phyloP scores from a whole-genome alignment of 2,329 filamentous ascomycete species.

The Spiromastix sp. region DNA sequence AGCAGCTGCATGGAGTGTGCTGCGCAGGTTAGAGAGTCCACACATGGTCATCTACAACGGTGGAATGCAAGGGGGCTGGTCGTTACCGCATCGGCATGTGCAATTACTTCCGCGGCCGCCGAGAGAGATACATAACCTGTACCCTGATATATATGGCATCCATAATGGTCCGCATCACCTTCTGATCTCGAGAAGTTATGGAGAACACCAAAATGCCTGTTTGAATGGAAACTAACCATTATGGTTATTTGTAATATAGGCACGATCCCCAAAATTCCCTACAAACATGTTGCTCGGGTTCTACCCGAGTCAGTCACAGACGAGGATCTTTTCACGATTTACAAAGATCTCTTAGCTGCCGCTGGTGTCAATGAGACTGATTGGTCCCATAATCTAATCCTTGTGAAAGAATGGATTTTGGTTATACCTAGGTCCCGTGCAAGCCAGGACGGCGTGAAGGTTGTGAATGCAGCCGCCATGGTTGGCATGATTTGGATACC shows the following conservation, averaged over 20 bases:
- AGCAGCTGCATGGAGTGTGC: conserved; percentile 9
- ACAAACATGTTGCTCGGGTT: conserved; percentile 6
- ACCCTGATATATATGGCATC: conserved; percentile 11
- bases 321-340: conserved; percentile 6
- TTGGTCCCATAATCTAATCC: conserved; percentile 35
- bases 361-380: conserved; percentile 8
- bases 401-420: conserved; percentile 34
- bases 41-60: conserved; percentile 13
- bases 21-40: conserved; percentile 7
- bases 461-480: conserved; percentile 27
- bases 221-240: too few species aligned
- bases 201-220: too few species aligned
- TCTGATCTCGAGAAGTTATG: too few species aligned
- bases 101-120: conserved; percentile 10
- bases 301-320: conserved; percentile 1
- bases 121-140: conserved; percentile 9
- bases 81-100: conserved; percentile 12
- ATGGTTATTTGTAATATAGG: too few species aligned
- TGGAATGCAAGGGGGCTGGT: conserved; percentile 12
- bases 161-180: conserved; percentile 4
- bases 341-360: conserved; percentile 7
- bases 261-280: conserved; percentile 9
- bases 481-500: conserved; percentile 27
- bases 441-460: conserved; percentile 13
- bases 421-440: conserved; percentile 36